A percentile compares a stretch with the other conserved stretches of the same genome.
These are phyloP conservation scores for Ceratobasidium sp. DNA, from an alignment of 1,284 basidiomycete species.

Conservation along the genomic window DNA sequence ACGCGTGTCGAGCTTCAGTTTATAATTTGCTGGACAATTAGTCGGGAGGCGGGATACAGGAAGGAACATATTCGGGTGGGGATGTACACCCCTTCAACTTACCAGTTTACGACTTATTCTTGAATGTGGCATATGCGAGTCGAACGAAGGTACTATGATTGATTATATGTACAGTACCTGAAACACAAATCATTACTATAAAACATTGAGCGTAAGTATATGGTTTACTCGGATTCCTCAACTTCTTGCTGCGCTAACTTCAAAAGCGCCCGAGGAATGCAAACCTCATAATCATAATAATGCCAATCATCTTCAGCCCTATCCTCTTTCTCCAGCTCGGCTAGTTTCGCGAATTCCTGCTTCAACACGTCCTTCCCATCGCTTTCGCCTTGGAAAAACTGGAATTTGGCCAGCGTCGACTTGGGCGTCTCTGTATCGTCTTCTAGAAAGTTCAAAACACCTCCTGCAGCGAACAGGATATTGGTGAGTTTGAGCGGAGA, in stretches of 20 bases:
- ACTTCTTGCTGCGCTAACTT: conserved; percentile 4
- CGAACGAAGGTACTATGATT: too few relatives aligned
- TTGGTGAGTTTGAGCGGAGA: conserved; percentile 32
- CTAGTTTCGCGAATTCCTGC: neutral
- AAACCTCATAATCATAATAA: neutral
- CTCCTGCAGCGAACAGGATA: conserved; percentile 15
- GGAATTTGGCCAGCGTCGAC: neutral
- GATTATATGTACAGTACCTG: too few relatives aligned
- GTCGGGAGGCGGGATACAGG: too few relatives aligned
- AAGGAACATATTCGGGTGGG: too few relatives aligned
- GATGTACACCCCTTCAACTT: too few relatives aligned
- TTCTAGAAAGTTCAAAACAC: neutral
- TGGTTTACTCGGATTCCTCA: neutral
- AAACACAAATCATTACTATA: too few relatives aligned
- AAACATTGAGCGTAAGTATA: too few relatives aligned
- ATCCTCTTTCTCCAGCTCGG: conserved; percentile 9
- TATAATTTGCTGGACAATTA: too few relatives aligned
- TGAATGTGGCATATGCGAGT: too few relatives aligned
- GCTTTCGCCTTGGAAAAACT: conserved; percentile 23
- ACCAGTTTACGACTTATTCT: too few relatives aligned
- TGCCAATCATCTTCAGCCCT: too few relatives aligned
- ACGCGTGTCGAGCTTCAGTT: too few relatives aligned
- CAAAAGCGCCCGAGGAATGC: conserved; percentile 15
- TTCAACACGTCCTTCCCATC: conserved; percentile 7
- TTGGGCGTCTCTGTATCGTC: conserved; percentile 11